These are phyloP conservation scores for Nidularia pulvinata DNA, from an alignment of 768 basidiomycete species.

Conservation along the genomic window DNA sequence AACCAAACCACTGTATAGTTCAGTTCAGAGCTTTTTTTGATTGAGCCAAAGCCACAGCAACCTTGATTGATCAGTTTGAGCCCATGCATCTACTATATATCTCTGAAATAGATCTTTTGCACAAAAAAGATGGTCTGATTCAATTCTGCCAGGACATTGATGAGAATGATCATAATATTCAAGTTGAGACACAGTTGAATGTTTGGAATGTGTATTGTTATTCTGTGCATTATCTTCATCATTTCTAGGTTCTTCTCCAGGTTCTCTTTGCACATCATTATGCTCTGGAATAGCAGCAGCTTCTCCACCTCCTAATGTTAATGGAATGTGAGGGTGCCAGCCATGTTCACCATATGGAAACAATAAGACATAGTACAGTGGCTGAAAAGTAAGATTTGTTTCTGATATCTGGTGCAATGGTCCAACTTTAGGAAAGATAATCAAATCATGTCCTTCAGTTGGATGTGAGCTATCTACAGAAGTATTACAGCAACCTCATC, in stretches of 20 bases:
- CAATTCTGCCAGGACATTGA: constrained; percentile 16
- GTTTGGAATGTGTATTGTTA: no score
- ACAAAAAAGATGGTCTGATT: constrained; percentile 24
- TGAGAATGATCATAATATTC: constrained; percentile 24
- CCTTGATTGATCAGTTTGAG: constrained; percentile 30
- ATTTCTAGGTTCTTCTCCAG: no score
- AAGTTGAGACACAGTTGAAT: background rate
- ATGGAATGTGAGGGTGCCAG: constrained; percentile 13
- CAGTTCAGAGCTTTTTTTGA: constrained; percentile 28
- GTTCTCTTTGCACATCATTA: no score
- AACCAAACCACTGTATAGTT: constrained; percentile 17
- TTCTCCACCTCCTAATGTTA: no score
- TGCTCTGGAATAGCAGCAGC: no score
- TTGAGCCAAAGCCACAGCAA: constrained; percentile 27
- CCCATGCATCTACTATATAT: constrained; percentile 33
- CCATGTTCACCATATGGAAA: constrained; percentile 17
- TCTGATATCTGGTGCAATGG: constrained; percentile 15
- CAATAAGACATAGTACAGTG: constrained; percentile 19
- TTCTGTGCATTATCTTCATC: no score
- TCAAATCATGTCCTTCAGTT: no score
- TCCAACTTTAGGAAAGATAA: no score
- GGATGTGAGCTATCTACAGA: background rate
- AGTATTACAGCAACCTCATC: constrained; percentile 34
- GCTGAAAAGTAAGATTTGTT: constrained; percentile 12
- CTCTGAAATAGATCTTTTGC: constrained; percentile 34